Evolutionary conservation across 306 rosid genomes (phyloP).

Genomic region (Corylus americana): DNA sequence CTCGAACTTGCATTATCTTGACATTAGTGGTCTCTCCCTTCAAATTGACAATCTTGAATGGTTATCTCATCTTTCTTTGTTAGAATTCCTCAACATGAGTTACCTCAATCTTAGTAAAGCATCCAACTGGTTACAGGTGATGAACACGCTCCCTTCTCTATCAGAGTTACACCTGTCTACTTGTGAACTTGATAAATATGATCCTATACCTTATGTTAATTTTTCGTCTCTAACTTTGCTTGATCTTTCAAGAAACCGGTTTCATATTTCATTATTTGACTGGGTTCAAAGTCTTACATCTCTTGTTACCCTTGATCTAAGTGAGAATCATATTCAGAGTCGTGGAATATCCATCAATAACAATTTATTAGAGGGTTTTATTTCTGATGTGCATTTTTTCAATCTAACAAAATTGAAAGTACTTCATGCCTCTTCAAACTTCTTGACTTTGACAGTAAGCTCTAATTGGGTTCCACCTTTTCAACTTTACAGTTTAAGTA

Average conservation of each 20-base stretch:
- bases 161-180: background rate
- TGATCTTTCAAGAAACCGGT: background rate
- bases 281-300: background rate
- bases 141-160: conserved; percentile 28
- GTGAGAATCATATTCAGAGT: background rate
- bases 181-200: background rate
- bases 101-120: conserved; percentile 14
- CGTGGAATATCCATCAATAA: no score
- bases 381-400: conserved; percentile 22
- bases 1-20: no score
- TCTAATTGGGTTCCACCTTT: background rate
- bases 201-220: background rate
- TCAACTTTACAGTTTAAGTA: background rate
- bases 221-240: background rate
- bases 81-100: conserved; percentile 26
- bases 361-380: conserved; percentile 29
- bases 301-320: background rate
- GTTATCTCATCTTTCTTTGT: conserved; percentile 27
- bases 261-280: background rate
- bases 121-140: conserved; percentile 20
- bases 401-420: background rate
- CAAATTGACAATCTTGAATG: conserved; percentile 17
- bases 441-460: background rate
- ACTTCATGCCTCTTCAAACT: background rate
- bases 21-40: no score